phyloP scores from a whole-genome alignment of 2,329 filamentous ascomycete species.

The Claviceps capensis region DNA sequence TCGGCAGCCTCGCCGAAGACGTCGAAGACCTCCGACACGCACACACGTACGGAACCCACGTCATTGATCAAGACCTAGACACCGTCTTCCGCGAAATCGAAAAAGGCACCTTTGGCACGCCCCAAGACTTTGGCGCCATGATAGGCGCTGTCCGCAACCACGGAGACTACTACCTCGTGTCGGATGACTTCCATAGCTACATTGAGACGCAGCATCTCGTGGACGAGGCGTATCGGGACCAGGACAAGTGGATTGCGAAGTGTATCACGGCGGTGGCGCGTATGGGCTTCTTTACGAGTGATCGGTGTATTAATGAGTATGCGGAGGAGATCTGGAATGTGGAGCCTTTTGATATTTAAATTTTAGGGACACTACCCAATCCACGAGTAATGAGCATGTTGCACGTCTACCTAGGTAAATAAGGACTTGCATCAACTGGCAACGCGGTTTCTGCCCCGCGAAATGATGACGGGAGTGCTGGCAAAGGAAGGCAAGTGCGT shows the following conservation, averaged over 20 bases:
- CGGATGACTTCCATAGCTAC: constrained; percentile 94
- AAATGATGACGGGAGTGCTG: no score
- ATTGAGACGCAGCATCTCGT: constrained; percentile 81
- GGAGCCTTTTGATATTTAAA: constrained; percentile 51
- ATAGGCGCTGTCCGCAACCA: constrained; percentile 79
- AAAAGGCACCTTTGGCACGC: constrained; percentile 66
- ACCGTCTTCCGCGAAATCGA: constrained; percentile 79
- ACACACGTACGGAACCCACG: constrained; percentile 72
- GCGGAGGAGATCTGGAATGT: constrained; percentile 96
- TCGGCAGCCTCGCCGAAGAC: constrained; percentile 89
- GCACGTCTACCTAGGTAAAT: no score
- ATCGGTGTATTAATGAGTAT: constrained; percentile 94
- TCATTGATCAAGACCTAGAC: constrained; percentile 60
- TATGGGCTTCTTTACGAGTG: constrained; percentile 96
- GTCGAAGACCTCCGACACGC: constrained; percentile 89
- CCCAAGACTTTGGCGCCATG: constrained; percentile 66
- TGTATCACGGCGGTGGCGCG: constrained; percentile 74
- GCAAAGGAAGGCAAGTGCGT: no score
- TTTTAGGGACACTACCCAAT: constrained; percentile 10
- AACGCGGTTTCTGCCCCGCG: no score
- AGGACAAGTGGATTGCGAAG: constrained; percentile 87
- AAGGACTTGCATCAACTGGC: no score
- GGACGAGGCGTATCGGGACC: constrained; percentile 82
- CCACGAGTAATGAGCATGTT: no score
- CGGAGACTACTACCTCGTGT: constrained; percentile 94